A percentile compares a stretch with the other conserved stretches of the same genome.
Evolutionary conservation across 202 grass and related monocot species (phyloP).

Genomic region (Panicum virgatum): DNA sequence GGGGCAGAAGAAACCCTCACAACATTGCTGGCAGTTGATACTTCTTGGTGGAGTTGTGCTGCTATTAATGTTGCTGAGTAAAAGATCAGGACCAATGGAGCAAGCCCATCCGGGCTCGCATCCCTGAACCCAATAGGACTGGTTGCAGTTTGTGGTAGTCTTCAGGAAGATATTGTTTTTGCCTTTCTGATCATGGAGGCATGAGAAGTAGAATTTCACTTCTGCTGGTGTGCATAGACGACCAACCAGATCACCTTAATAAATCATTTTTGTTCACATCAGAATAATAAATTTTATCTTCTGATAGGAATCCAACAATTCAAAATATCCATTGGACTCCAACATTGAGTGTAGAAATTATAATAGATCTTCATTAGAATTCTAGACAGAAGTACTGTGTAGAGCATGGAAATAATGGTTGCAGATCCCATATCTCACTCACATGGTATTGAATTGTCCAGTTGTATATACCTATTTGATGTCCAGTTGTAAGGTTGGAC

Average conservation of each 20-base stretch:
- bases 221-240: conserved; percentile 50
- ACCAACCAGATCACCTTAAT: conserved; percentile 41
- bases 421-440: not conserved
- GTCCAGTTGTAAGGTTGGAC: not conserved
- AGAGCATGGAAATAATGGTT: not conserved
- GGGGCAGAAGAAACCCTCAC: conserved; percentile 55
- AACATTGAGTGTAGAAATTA: not conserved
- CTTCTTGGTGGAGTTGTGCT: conserved; percentile 36
- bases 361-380: not conserved
- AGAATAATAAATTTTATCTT: not conserved
- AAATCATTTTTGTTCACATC: not conserved
- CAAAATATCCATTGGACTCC: not conserved
- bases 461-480: not conserved
- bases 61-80: not conserved
- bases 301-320: not conserved
- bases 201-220: conserved; percentile 50
- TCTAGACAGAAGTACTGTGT: no score
- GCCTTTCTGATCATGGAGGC: not conserved
- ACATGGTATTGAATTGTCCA: not conserved
- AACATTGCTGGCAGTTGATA: conserved; percentile 37
- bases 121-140: conserved; percentile 52
- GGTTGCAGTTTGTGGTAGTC: conserved; percentile 55
- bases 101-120: conserved; percentile 63
- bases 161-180: conserved; percentile 14
- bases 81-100: not conserved